Conservation (phyloP, 2,329 filamentous ascomycete species). For the Metarhizium anisopliae region DNA sequence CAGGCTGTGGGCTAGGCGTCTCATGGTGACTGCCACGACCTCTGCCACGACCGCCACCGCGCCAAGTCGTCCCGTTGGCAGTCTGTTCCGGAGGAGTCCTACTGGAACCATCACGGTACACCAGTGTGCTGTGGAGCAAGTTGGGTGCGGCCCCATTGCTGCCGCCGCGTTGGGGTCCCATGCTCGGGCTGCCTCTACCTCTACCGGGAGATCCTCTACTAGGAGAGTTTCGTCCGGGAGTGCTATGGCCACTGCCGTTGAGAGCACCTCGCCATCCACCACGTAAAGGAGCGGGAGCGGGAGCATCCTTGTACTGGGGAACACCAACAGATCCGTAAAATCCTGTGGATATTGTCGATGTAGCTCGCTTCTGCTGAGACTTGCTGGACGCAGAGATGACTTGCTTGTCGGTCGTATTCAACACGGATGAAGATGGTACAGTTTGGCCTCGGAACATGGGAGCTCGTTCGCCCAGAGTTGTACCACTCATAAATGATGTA, state of each 20-base stretch:
- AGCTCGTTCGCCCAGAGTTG: constrained; percentile 80
- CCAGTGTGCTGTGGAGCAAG: constrained; percentile 42
- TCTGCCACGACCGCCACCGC: constrained; percentile 21
- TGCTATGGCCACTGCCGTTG: constrained; percentile 31
- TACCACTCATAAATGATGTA: constrained; percentile 92
- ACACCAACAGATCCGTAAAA: constrained; percentile 50
- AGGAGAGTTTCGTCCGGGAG: constrained; percentile 24
- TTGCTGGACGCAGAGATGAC: constrained; percentile 57
- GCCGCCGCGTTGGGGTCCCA: constrained; percentile 24
- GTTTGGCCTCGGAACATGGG: constrained; percentile 92
- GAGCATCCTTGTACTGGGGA: constrained; percentile 52
- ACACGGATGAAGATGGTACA: constrained; percentile 75
- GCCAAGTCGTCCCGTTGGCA: constrained; percentile 16
- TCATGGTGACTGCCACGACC: constrained; percentile 19
- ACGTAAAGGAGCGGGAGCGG: constrained; percentile 44
- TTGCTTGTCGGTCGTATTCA: constrained; percentile 80
- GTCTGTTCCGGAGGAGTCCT: constrained; percentile 18
- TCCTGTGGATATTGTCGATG: constrained; percentile 39
- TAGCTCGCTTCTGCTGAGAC: constrained; percentile 40
- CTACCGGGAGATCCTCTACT: constrained; percentile 26
- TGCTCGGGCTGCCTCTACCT: constrained; percentile 30
- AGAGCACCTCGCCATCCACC: constrained; percentile 50
- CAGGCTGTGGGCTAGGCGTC: constrained; percentile 14
- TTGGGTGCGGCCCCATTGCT: constrained; percentile 20
- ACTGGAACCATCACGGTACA: constrained; percentile 36